Evolutionary conservation across 805 yeast species (phyloP).

Genomic region (Cephaloascus albidus): DNA sequence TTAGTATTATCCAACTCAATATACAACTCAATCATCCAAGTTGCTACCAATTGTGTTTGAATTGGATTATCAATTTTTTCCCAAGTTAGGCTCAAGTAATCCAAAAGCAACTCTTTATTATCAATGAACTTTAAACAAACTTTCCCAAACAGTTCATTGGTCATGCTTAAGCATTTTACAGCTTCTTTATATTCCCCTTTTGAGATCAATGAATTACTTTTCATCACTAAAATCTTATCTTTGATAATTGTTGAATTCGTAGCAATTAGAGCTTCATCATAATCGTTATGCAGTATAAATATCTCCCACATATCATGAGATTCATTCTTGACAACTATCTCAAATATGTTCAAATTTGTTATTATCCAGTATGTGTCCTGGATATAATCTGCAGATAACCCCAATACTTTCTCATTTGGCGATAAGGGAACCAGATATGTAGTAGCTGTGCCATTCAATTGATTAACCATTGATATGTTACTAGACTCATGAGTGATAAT

Average conservation of each 20-base stretch:
- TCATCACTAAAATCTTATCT: constrained; percentile 40
- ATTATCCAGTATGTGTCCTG: constrained; percentile 70
- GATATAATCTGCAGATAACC: constrained; percentile 39
- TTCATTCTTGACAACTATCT: constrained; percentile 63
- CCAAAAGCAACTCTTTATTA: constrained; percentile 33
- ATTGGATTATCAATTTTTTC: constrained; percentile 16
- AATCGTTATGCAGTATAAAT: constrained; percentile 40
- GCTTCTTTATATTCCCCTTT: constrained; percentile 21
- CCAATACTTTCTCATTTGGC: constrained; percentile 25
- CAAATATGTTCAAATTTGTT: constrained; percentile 53
- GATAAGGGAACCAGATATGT: not conserved
- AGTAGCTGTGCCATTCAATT: not conserved
- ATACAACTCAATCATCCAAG: constrained; percentile 58
- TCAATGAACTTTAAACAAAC: constrained; percentile 51
- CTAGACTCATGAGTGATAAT: not conserved
- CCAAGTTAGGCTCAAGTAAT: constrained; percentile 31
- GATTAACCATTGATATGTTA: no score
- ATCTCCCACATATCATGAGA: constrained; percentile 67
- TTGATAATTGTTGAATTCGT: constrained; percentile 19
- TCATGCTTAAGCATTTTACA: constrained; percentile 52
- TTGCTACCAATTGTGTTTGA: constrained; percentile 44
- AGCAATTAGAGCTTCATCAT: constrained; percentile 54
- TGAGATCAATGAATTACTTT: constrained; percentile 41
- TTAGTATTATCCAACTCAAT: constrained; percentile 32
- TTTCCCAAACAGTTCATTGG: constrained; percentile 60